These are phyloP conservation scores for Nannizzia gypsea DNA, from an alignment of 2,329 filamentous ascomycete species.

Conservation along the genomic window DNA sequence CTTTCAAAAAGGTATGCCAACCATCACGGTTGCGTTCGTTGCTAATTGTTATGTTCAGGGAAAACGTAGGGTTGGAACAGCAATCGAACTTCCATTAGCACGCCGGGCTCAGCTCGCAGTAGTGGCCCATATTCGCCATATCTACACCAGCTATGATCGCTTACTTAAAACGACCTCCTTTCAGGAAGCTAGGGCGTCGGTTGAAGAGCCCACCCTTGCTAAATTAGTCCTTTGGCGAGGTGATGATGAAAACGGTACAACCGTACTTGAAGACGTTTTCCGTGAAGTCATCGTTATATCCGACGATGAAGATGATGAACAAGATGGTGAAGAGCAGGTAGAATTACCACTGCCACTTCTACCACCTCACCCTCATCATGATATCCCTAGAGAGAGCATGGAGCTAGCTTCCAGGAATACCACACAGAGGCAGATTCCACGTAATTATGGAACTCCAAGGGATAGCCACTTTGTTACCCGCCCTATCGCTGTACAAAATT, in stretches of 20 bases:
- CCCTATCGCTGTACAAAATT: not conserved
- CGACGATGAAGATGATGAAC: slow-evolving; percentile 45
- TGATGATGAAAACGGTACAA: slow-evolving; percentile 42
- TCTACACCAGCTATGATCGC: slow-evolving; percentile 51
- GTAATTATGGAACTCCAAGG: not conserved
- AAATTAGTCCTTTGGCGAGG: slow-evolving; percentile 53
- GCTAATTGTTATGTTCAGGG: slow-evolving; percentile 31
- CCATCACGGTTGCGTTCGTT: slow-evolving; percentile 9
- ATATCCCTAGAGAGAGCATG: slow-evolving; percentile 29
- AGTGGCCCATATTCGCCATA: slow-evolving; percentile 50
- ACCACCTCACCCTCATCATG: slow-evolving; percentile 4
- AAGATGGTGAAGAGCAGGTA: slow-evolving; percentile 17
- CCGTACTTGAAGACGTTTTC: slow-evolving; percentile 49
- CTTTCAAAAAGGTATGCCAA: slow-evolving; percentile 45
- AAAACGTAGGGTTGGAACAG: slow-evolving; percentile 47
- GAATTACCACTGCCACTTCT: slow-evolving; percentile 7
- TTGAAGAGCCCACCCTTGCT: slow-evolving; percentile 45
- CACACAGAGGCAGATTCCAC: slow-evolving; percentile 23
- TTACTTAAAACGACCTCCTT: slow-evolving; percentile 43
- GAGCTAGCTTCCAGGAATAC: slow-evolving; percentile 33
- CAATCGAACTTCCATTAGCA: slow-evolving; percentile 41
- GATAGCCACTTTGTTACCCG: not conserved
- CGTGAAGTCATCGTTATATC: slow-evolving; percentile 54
- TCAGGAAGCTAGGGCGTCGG: slow-evolving; percentile 42
- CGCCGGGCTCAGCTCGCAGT: slow-evolving; percentile 50